These are phyloP conservation scores for Podospora pseudopauciseta DNA, from an alignment of 495 filamentous ascomycete genomes.

Conservation along the genomic window DNA sequence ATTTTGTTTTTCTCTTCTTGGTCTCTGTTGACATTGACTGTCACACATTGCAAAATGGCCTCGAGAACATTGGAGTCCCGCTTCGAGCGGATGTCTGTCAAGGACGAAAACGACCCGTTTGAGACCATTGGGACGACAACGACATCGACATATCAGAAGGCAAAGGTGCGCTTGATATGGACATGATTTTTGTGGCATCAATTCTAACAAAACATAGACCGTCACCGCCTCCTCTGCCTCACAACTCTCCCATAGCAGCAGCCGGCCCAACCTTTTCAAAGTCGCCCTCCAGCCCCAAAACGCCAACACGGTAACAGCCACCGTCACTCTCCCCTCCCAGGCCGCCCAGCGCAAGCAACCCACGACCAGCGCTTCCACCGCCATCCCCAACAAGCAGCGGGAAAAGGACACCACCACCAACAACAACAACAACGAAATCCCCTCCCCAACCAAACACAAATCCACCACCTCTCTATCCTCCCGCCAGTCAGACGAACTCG, in stretches of 20 bases:
- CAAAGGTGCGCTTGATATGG: constrained; percentile 55
- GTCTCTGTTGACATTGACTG: constrained; percentile 1
- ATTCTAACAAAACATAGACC: constrained; percentile 38
- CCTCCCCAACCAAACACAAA: constrained; percentile 26
- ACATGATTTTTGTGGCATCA: background rate
- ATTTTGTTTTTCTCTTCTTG: background rate
- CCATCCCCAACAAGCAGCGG: constrained; percentile 25
- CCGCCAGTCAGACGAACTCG: constrained; percentile 47
- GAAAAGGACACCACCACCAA: constrained; percentile 24
- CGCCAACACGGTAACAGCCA: constrained; percentile 50
- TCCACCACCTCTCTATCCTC: constrained; percentile 24
- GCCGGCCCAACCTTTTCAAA: constrained; percentile 70
- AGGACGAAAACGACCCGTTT: constrained; percentile 67
- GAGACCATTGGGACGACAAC: constrained; percentile 29
- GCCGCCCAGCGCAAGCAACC: constrained; percentile 52
- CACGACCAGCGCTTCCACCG: constrained; percentile 27
- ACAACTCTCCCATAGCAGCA: constrained; percentile 56
- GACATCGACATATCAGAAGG: constrained; percentile 54
- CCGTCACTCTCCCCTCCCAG: constrained; percentile 65
- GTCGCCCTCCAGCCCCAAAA: constrained; percentile 72
- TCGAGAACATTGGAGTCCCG: constrained; percentile 63
- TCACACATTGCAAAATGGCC: constrained; percentile 40
- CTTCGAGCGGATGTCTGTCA: constrained; percentile 77
- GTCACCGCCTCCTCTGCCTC: constrained; percentile 50
- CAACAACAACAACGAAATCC: constrained; percentile 27